These are phyloP conservation scores for Collariella sp. DNA, from an alignment of 495 filamentous ascomycete species.

Conservation along the genomic window DNA sequence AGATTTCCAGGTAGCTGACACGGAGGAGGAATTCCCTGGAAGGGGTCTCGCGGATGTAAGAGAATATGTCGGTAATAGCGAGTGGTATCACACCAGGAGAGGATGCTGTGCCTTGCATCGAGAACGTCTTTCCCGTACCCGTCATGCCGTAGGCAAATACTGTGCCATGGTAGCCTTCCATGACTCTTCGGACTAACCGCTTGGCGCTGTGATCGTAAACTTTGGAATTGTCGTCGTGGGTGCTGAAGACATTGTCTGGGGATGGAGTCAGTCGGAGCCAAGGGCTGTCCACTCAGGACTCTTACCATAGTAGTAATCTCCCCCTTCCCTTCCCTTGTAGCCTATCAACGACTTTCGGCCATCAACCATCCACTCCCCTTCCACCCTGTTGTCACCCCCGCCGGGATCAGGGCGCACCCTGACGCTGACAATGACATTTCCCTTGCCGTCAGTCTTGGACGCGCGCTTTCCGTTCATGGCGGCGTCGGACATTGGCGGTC, in stretches of 20 bases:
- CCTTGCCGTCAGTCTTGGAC: slow-evolving; percentile 62
- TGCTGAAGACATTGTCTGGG: slow-evolving; percentile 88
- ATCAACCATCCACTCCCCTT: slow-evolving; percentile 90
- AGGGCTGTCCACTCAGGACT: not conserved
- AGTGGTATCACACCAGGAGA: slow-evolving; percentile 96
- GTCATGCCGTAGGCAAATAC: slow-evolving; percentile 99
- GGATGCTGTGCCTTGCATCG: slow-evolving; percentile 95
- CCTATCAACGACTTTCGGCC: slow-evolving; percentile 71
- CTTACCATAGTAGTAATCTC: slow-evolving; percentile 88
- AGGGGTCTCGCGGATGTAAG: slow-evolving; percentile 94
- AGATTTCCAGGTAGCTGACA: slow-evolving; percentile 97
- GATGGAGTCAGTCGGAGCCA: not conserved
- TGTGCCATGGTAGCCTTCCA: slow-evolving; percentile 98
- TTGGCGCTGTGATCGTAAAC: slow-evolving; percentile 94
- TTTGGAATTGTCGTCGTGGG: slow-evolving; percentile 83
- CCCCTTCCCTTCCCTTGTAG: slow-evolving; percentile 80
- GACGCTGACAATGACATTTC: slow-evolving; percentile 94
- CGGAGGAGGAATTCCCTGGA: slow-evolving; percentile 89
- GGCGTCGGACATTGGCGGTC: slow-evolving; percentile 32
- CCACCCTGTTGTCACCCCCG: slow-evolving; percentile 49
- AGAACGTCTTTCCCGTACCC: slow-evolving; percentile 96
- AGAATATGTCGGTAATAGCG: slow-evolving; percentile 97
- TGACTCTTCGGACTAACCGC: slow-evolving; percentile 86
- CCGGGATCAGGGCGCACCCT: slow-evolving; percentile 77
- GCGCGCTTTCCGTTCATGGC: slow-evolving; percentile 33